phyloP scores from a whole-genome alignment of 179 eudicot species.

The Gypsophila paniculata region DNA sequence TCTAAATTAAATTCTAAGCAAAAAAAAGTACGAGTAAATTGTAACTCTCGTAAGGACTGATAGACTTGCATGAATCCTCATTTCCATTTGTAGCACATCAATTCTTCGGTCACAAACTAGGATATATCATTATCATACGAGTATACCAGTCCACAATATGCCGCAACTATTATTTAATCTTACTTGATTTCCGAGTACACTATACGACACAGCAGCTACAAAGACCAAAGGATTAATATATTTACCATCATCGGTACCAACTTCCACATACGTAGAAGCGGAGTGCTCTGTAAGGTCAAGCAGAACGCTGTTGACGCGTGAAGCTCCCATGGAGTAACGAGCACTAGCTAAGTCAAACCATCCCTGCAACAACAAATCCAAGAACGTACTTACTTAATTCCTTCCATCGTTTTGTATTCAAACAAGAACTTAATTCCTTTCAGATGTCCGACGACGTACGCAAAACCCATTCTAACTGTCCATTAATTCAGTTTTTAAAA shows the following conservation, averaged over 20 bases:
- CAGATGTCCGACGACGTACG: too few relatives aligned
- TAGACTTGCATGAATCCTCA: not conserved
- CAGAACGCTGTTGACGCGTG: slow-evolving; percentile 63
- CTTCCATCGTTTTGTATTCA: too few relatives aligned
- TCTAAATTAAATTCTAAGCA: not conserved
- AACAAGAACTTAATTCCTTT: too few relatives aligned
- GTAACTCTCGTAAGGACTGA: too few relatives aligned
- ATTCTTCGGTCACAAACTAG: not conserved
- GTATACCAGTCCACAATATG: not conserved
- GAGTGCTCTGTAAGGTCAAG: slow-evolving; percentile 63
- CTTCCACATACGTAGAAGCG: slow-evolving; percentile 63
- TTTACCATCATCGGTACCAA: slow-evolving; percentile 42
- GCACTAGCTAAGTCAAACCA: slow-evolving; percentile 84
- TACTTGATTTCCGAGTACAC: not conserved
- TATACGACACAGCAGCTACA: not conserved
- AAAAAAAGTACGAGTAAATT: not conserved
- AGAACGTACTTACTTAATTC: not conserved
- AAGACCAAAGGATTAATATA: not conserved
- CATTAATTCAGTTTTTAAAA: too few relatives aligned
- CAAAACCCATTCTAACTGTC: too few relatives aligned
- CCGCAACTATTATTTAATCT: not conserved
- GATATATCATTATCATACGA: not conserved
- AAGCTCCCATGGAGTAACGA: slow-evolving; percentile 82
- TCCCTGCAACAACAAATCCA: slow-evolving; percentile 42
- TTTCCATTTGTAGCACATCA: not conserved